These are phyloP conservation scores for Pleurotus tuber-regium DNA, from an alignment of 768 basidiomycete species.

Conservation along the genomic window DNA sequence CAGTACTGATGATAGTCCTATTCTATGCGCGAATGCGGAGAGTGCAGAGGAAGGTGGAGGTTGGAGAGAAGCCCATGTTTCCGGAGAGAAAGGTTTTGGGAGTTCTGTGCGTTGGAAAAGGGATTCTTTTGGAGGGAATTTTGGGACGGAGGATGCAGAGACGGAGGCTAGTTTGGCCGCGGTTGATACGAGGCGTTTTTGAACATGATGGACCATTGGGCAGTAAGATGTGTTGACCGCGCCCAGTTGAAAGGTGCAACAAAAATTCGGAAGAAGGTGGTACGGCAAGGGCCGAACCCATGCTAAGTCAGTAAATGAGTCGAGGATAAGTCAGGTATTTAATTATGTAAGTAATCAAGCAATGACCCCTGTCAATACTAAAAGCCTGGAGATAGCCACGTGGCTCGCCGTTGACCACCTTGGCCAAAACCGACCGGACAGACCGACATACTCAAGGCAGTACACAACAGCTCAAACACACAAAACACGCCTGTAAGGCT, in stretches of 20 bases:
- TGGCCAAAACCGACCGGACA: slow-evolving; percentile 3
- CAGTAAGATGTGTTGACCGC: slow-evolving; percentile 13
- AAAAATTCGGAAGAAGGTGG: slow-evolving; percentile 1
- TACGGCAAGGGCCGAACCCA: no score
- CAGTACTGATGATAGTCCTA: slow-evolving; percentile 65
- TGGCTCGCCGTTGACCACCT: background rate
- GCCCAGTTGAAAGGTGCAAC: background rate
- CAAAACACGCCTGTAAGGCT: slow-evolving; percentile 7
- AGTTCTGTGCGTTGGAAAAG: slow-evolving; percentile 30
- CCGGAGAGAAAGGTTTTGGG: slow-evolving; percentile 53
- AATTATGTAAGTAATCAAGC: background rate
- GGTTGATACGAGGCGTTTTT: slow-evolving; percentile 46
- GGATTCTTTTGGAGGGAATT: slow-evolving; percentile 64
- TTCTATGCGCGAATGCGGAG: slow-evolving; percentile 71
- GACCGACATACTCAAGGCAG: slow-evolving; percentile 23
- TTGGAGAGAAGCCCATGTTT: slow-evolving; percentile 69
- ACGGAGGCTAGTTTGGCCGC: slow-evolving; percentile 52
- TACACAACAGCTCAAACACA: slow-evolving; percentile 13
- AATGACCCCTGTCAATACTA: no score
- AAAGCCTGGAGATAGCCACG: background rate
- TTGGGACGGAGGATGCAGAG: slow-evolving; percentile 49
- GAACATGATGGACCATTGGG: slow-evolving; percentile 55
- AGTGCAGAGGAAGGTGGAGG: slow-evolving; percentile 71
- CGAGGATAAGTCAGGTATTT: background rate
- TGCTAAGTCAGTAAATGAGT: background rate